These are phyloP conservation scores for Penicillium paxilli DNA, from an alignment of 495 filamentous ascomycete genomes.

Conservation along the genomic window DNA sequence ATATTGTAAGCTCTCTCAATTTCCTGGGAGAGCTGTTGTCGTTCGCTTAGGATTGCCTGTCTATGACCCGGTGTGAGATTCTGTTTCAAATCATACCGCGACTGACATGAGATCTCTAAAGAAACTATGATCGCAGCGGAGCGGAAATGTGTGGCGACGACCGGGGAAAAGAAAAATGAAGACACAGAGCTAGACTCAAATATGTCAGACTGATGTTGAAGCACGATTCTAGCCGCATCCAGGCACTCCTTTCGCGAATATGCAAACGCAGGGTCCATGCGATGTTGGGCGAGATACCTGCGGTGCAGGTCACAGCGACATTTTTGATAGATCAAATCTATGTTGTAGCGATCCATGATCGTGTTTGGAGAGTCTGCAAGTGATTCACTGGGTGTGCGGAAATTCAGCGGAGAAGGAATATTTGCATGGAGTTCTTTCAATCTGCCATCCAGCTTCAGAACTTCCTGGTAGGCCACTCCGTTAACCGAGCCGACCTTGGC, in stretches of 20 bases:
- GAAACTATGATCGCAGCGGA: slow-evolving; percentile 22
- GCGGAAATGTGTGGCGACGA: slow-evolving; percentile 15
- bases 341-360: slow-evolving; percentile 76
- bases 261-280: slow-evolving; percentile 66
- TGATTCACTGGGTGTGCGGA: slow-evolving; percentile 64
- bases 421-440: slow-evolving; percentile 62
- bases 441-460: slow-evolving; percentile 66
- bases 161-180: slow-evolving; percentile 22
- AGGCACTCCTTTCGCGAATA: slow-evolving; percentile 76
- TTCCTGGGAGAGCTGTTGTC: slow-evolving; percentile 7
- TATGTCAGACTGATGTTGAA: slow-evolving; percentile 72
- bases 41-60: slow-evolving; percentile 1
- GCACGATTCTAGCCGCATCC: slow-evolving; percentile 69
- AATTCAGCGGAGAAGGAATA: slow-evolving; percentile 67
- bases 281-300: slow-evolving; percentile 68
- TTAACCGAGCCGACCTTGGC: slow-evolving; percentile 29
- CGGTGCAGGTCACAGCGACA: slow-evolving; percentile 76
- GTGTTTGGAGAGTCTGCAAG: slow-evolving; percentile 70
- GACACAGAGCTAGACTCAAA: slow-evolving; percentile 63
- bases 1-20: slow-evolving; percentile 15
- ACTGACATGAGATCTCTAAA: slow-evolving; percentile 22
- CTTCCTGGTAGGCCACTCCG: slow-evolving; percentile 66
- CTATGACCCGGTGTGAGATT: slow-evolving; percentile 3
- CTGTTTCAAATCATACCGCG: slow-evolving; percentile 18
- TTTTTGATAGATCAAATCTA: slow-evolving; percentile 79